Base-by-base conservation (phyloP, 352 stramenopile genomes). In the Phytopythium oedochilum region DNA sequence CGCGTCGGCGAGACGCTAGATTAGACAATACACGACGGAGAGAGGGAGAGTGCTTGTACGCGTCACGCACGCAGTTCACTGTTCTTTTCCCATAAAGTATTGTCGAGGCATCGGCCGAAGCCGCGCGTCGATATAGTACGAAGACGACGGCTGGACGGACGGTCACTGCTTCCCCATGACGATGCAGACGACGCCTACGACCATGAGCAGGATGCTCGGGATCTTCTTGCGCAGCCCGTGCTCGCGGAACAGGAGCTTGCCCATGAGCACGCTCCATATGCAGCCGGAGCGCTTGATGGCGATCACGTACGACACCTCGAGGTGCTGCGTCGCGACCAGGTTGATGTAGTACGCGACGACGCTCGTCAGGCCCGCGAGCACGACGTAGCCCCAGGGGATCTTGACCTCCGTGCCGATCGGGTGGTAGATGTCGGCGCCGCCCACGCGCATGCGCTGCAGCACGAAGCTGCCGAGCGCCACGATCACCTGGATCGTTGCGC, bases 301-400 rank as follows among this genome's bases (percentile, higher is more conserved):
- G 49, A 92, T 92, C 63, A 89, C 82, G 60, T 90, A 92, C 55
- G 82, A 90, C 18, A 92, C 77, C 42, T 92, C 79, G 23, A 92
- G 75, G 54, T 70, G 72, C 59, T 92, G 82, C 58, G 74, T 89
- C 26, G 82, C 79, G 44, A 90, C 69, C 43, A 92, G 73, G 61
- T 92, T 92, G 51, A 92, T 89, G 57, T 92, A 92, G 57, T 92
- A 92, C 54, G 79, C 73, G n/a, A 90, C 70, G 38, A 92, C 66
- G 55, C 82, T 92, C 12, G 77, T 88, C 47, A 89, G 46, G 11
- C 71, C 78, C 0, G 82, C 73, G 6, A 92, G 71, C 15, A 83
- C 55, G 51, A 92, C 79, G 42, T 78, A 79, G 32, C 75, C 78
- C 82, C 82, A 92, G 40, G 82, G 82, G 55, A 87, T 84, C 51